phyloP scores from a whole-genome alignment of 176 grass and related monocot genomes.

The Tillandsia leiboldiana region DNA sequence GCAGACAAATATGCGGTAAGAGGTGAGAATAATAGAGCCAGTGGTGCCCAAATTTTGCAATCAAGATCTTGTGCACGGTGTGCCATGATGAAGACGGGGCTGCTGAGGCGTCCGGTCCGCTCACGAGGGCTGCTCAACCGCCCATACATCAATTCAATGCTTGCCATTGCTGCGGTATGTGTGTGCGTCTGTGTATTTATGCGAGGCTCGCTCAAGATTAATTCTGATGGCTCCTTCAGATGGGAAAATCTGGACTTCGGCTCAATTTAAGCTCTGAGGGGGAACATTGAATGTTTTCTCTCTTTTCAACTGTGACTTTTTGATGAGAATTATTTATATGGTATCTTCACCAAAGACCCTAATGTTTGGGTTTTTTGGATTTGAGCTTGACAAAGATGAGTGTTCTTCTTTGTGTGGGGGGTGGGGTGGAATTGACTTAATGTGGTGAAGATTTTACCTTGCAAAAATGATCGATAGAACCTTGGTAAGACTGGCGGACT shows the following conservation, averaged over 20 bases:
- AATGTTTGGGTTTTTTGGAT: neutral
- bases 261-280: conserved; percentile 22
- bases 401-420: neutral
- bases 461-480: too few species aligned
- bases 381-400: neutral
- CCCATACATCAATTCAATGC: conserved; percentile 80
- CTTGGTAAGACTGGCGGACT: too few species aligned
- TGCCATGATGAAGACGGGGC: conserved; percentile 38
- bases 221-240: conserved; percentile 58
- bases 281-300: neutral
- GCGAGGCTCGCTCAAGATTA: conserved; percentile 54
- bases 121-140: conserved; percentile 64
- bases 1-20: conserved; percentile 30
- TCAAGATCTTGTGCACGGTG: conserved; percentile 59
- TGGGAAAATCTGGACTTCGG: conserved; percentile 82
- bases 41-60: conserved; percentile 25
- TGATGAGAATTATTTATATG: neutral
- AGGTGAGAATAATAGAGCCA: conserved; percentile 22
- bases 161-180: conserved; percentile 91
- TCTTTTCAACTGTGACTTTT: neutral
- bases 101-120: conserved; percentile 29
- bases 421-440: neutral
- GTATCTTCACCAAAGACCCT: neutral
- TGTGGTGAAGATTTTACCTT: too few species aligned
- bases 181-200: conserved; percentile 90